Percentiles rank a stretch among this genome's conserved stretches.
Conservation (phyloP, 2,329 filamentous ascomycete genomes). For the Metarhizium humberi region DNA sequence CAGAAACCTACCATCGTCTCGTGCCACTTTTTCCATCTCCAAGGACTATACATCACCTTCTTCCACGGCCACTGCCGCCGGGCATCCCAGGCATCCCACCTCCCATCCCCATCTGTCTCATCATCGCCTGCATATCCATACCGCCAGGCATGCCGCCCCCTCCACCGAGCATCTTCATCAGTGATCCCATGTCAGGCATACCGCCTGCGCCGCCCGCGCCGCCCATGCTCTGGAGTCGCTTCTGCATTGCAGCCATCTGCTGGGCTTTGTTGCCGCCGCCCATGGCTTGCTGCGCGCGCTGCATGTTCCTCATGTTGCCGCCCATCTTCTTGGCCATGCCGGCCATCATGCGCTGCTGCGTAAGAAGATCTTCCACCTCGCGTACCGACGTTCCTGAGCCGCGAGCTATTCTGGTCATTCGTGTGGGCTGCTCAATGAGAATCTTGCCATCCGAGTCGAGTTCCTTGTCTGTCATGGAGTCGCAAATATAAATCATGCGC, state of each 20-base stretch:
- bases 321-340: slow-evolving; percentile 99
- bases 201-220: slow-evolving; percentile 55
- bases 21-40: background rate
- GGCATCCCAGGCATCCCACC: slow-evolving; percentile 19
- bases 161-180: slow-evolving; percentile 86
- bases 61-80: slow-evolving; percentile 19
- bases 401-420: slow-evolving; percentile 84
- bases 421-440: slow-evolving; percentile 82
- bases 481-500: slow-evolving; percentile 98
- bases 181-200: slow-evolving; percentile 74
- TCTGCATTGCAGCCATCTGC: slow-evolving; percentile 96
- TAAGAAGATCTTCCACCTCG: slow-evolving; percentile 60
- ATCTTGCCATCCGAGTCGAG: slow-evolving; percentile 92
- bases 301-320: slow-evolving; percentile 96
- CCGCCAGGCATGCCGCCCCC: slow-evolving; percentile 56
- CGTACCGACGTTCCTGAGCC: slow-evolving; percentile 84
- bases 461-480: slow-evolving; percentile 95
- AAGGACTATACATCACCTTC: slow-evolving; percentile 10
- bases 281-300: slow-evolving; percentile 84
- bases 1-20: background rate
- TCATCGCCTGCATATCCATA: slow-evolving; percentile 72
- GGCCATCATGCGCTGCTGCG: slow-evolving; percentile 97
- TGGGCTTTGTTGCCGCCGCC: slow-evolving; percentile 84
- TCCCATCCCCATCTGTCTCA: slow-evolving; percentile 61
- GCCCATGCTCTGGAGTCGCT: slow-evolving; percentile 87